Conservation (phyloP, 768 basidiomycete species). For the Lepiota venenata region DNA sequence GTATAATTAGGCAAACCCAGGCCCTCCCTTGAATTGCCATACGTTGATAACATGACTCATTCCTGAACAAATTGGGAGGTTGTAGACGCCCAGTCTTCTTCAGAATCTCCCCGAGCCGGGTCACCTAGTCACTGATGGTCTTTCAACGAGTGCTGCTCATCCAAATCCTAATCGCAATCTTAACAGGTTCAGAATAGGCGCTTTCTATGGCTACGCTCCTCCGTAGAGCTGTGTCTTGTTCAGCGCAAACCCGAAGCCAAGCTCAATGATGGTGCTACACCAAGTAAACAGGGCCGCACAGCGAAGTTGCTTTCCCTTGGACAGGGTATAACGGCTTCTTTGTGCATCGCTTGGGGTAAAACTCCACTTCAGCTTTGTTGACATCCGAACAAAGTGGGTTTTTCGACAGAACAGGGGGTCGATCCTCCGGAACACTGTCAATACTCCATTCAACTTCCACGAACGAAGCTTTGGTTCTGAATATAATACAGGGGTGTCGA, state of each 20-base stretch:
- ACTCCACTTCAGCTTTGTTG: conserved; percentile 25
- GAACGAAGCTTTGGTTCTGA: conserved; percentile 38
- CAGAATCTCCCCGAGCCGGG: no score
- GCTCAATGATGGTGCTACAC: conserved; percentile 7
- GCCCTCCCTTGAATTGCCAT: no score
- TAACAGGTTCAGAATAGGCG: conserved; percentile 25
- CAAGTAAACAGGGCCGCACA: conserved; percentile 15
- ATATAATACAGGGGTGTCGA: conserved; percentile 18
- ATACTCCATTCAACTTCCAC: conserved; percentile 34
- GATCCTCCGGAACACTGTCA: conserved; percentile 36
- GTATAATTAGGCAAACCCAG: not conserved
- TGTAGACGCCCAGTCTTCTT: no score
- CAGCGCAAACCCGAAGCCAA: conserved; percentile 11
- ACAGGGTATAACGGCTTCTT: no score
- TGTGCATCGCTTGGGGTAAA: no score
- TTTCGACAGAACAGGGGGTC: conserved; percentile 29
- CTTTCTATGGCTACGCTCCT: conserved; percentile 22
- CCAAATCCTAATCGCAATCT: conserved; percentile 35
- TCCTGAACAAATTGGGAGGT: no score
- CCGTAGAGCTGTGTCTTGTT: conserved; percentile 23
- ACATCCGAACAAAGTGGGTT: conserved; percentile 28
- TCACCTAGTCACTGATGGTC: no score
- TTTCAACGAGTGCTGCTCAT: conserved; percentile 28
- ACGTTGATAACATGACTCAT: no score
- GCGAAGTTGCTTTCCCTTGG: no score